Base-by-base conservation (phyloP, 768 basidiomycete genomes). In the Asterophora lycoperdoides region DNA sequence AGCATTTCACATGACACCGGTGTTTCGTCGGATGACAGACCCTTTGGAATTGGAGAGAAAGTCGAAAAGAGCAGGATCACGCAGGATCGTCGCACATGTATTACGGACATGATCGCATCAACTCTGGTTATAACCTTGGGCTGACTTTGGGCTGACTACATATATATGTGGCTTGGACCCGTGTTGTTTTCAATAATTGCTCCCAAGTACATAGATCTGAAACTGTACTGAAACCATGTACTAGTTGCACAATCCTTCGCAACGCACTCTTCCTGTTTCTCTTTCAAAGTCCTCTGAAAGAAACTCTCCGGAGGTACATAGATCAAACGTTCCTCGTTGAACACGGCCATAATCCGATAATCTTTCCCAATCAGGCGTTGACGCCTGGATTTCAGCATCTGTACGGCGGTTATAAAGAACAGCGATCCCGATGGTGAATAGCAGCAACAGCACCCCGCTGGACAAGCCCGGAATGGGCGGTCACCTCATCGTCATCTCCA, bases 401-500 rank as follows among this genome's bases (percentile, higher is more conserved):
- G 39, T 11, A 26, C 32, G n/a, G 43, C 36, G 26, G 3, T 40
- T 48, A 56, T 57, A 57, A 45, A 52, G 44, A 57, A 10, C 34
- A 29, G 41, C 49, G 35, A 43, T 56, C 44, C 33, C 53, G 56
- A 65, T 66, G 23, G 23, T 23, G 23, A 23, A 64, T 41, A 58
- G 41, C 59, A 61, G 41, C 23, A 55, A 61, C 46, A 59, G 55
- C 45, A 60, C 62, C 39, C 53, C 62, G 40, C 56, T 64, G 60
- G 56, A 57, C 49, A 56, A 62, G 35, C 55, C 62, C 55, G 57
- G 68, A 56, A 81, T 81, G 77, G 73, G 71, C 55, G 77, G 74
- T 49, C 87, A 92, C 58, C 85, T 97, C 76, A 86, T 97, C 70
- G 91, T 97, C 60, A 92, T 97, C 63, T 89, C 90, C 44, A 97